Evolutionary conservation across 73 alveolate genomes (phyloP).

Genomic region (Stentor coeruleus): DNA sequence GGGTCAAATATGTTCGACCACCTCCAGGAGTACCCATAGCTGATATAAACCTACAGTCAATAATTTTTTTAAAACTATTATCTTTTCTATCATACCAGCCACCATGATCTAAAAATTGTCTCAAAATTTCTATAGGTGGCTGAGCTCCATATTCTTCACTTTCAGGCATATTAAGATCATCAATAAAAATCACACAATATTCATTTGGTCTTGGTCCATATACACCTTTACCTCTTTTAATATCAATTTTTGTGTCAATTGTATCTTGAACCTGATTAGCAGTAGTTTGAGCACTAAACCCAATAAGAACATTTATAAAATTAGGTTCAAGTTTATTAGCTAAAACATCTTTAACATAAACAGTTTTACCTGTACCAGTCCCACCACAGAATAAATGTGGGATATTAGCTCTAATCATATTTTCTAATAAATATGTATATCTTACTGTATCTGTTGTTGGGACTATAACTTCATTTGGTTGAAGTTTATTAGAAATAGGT

Average conservation of each 20-base stretch:
- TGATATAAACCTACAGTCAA: constrained; percentile 87
- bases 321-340: constrained; percentile 60
- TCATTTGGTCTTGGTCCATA: constrained; percentile 92
- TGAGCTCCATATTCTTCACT: constrained; percentile 99
- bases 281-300: constrained; percentile 98
- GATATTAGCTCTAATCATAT: constrained; percentile 77
- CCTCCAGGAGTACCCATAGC: constrained; percentile 99
- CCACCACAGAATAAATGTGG: constrained; percentile 97
- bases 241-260: constrained; percentile 87
- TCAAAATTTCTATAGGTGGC: constrained; percentile 99
- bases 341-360: constrained; percentile 81
- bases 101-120: constrained; percentile 99
- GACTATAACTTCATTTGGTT: constrained; percentile 79
- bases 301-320: constrained; percentile 91
- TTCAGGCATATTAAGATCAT: constrained; percentile 99
- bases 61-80: constrained; percentile 88
- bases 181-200: constrained; percentile 90
- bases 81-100: constrained; percentile 99
- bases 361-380: constrained; percentile 99
- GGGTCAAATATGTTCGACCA: constrained; percentile 96
- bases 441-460: constrained; percentile 95
- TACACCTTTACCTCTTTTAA: constrained; percentile 59
- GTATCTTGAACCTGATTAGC: constrained; percentile 78
- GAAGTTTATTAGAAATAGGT: constrained; percentile 38
- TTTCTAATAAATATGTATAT: constrained; percentile 68